phyloP scores from a whole-genome alignment of 2,329 filamentous ascomycete genomes.

The Colletotrichum camelliae region DNA sequence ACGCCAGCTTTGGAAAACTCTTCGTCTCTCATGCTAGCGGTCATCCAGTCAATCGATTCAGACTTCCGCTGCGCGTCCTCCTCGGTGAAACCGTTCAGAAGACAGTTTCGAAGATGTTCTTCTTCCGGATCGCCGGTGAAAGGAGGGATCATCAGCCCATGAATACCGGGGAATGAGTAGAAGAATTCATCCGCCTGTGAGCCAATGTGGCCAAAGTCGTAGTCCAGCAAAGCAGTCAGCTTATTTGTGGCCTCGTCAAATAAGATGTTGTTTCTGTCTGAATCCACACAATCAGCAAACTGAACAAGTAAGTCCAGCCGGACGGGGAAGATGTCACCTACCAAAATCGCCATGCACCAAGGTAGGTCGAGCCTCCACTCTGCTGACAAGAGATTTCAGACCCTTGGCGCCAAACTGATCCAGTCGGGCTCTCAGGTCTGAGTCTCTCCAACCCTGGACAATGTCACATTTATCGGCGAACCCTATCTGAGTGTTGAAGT shows the following conservation, averaged over 20 bases:
- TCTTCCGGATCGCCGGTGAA: background rate
- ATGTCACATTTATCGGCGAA: background rate
- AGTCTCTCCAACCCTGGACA: background rate
- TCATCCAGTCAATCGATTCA: background rate
- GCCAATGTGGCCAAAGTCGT: background rate
- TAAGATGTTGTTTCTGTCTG: background rate
- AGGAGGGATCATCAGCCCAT: background rate
- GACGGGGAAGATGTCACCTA: background rate
- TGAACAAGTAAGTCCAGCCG: background rate
- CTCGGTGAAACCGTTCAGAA: fast-evolving
- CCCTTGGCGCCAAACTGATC: background rate
- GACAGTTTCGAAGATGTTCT: background rate
- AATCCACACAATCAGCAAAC: background rate
- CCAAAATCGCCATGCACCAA: background rate
- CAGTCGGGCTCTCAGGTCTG: background rate
- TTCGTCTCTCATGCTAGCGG: background rate
- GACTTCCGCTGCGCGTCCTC: background rate
- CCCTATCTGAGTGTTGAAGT: background rate
- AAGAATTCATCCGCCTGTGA: background rate
- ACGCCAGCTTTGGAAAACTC: background rate
- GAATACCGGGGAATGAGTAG: background rate
- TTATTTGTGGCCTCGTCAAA: background rate
- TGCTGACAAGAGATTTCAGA: background rate
- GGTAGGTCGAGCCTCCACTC: background rate
- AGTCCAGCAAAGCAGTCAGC: background rate